Conservation (phyloP, 1,284 basidiomycete species). For the Gymnopus androsaceus region DNA sequence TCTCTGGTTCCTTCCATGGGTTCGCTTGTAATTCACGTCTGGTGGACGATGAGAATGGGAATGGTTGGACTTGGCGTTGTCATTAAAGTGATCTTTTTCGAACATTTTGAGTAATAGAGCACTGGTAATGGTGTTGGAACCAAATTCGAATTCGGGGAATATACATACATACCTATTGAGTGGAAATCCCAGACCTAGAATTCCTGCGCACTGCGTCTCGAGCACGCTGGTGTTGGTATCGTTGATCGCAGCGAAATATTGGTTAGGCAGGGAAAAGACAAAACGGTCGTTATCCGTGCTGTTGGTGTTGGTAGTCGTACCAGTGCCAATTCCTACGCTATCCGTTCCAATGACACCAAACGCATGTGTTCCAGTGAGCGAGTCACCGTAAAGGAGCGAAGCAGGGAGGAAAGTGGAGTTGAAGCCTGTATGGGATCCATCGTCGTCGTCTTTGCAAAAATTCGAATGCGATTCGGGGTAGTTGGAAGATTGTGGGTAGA, state of each 20-base stretch:
- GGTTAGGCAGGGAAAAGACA: slow-evolving; percentile 47
- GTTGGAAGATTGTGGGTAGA: slow-evolving; percentile 26
- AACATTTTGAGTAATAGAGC: slow-evolving; percentile 34
- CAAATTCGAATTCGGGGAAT: background rate
- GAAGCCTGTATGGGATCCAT: too few species aligned
- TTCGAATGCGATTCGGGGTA: slow-evolving; percentile 40
- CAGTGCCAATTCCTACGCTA: slow-evolving; percentile 27
- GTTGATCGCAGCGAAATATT: slow-evolving; percentile 56
- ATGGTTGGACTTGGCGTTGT: background rate
- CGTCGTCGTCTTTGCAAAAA: too few species aligned
- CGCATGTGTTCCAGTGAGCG: slow-evolving; percentile 53
- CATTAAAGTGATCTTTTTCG: slow-evolving; percentile 17
- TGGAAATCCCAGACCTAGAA: slow-evolving; percentile 62
- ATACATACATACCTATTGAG: slow-evolving; percentile 44
- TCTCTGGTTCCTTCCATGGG: background rate
- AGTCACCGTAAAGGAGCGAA: slow-evolving; percentile 58
- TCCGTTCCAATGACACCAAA: slow-evolving; percentile 51
- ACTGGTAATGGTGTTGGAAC: slow-evolving; percentile 18
- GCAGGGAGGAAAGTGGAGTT: too few species aligned
- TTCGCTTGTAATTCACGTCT: slow-evolving; percentile 13
- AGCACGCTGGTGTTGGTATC: slow-evolving; percentile 52
- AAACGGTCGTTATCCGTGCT: background rate
- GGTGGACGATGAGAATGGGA: background rate
- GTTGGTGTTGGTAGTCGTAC: background rate
- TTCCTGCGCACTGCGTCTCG: slow-evolving; percentile 46